phyloP scores from a whole-genome alignment of 2,329 filamentous ascomycete species.

The Beauveria brongniartii region DNA sequence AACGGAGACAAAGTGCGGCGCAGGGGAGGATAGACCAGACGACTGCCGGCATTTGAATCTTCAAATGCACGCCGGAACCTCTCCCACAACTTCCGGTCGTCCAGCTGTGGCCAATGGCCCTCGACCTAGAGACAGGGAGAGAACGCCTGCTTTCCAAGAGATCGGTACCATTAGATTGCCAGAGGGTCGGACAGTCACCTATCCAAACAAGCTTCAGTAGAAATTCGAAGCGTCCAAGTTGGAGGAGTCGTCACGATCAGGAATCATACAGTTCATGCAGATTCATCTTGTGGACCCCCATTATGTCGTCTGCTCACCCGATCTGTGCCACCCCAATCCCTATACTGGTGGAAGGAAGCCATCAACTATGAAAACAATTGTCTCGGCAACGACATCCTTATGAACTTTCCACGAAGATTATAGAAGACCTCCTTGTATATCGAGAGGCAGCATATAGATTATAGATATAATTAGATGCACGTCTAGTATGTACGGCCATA shows the following conservation, averaged over 20 bases:
- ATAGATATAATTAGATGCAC: no score
- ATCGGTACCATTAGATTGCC: not conserved
- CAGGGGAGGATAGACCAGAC: not conserved
- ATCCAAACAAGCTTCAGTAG: constrained; percentile 1
- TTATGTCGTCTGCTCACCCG: not conserved
- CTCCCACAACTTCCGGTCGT: not conserved
- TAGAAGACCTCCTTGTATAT: not conserved
- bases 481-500: no score
- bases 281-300: constrained; percentile 5
- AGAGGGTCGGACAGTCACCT: not conserved
- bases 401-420: not conserved
- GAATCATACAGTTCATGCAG: not conserved
- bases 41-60: no score
- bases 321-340: not conserved
- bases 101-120: not conserved
- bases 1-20: not conserved
- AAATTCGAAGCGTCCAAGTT: not conserved
- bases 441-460: no score
- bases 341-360: not conserved
- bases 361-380: not conserved
- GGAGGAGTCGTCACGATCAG: not conserved
- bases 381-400: not conserved
- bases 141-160: not conserved
- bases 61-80: not conserved
- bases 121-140: not conserved